Evolutionary conservation across 2,329 filamentous ascomycete genomes (phyloP).

Genomic region (Seiridium unicorne): DNA sequence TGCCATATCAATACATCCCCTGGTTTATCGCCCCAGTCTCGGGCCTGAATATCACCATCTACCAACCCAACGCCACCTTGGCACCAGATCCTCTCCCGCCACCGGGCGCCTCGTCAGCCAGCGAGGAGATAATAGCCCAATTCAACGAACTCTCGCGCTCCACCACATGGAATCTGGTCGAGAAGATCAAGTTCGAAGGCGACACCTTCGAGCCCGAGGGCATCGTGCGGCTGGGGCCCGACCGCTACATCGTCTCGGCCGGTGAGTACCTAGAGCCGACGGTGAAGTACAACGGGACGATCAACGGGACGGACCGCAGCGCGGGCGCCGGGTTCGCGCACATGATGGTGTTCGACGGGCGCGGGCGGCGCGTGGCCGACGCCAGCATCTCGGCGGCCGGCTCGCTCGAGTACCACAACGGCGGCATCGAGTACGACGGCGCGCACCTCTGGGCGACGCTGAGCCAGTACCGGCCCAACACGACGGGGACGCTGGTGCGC

Average conservation of each 20-base stretch:
- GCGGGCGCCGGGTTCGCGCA: slow-evolving; percentile 43
- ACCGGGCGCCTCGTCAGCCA: not conserved
- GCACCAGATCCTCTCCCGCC: not conserved
- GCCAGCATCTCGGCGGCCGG: not conserved
- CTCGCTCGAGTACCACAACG: not conserved
- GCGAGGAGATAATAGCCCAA: slow-evolving; percentile 30
- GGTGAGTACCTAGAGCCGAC: slow-evolving; percentile 41
- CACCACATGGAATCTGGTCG: slow-evolving; percentile 40
- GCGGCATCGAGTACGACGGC: not conserved
- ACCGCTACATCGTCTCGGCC: slow-evolving; percentile 43
- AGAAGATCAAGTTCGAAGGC: slow-evolving; percentile 39
- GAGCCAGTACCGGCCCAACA: not conserved
- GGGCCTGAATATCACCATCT: not conserved
- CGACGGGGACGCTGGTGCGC: not conserved
- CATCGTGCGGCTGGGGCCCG: slow-evolving; percentile 38
- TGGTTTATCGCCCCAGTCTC: not conserved
- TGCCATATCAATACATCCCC: not conserved
- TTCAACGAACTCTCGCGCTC: slow-evolving; percentile 34
- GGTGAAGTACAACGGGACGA: slow-evolving; percentile 26
- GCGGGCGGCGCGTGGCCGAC: not conserved
- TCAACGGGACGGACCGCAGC: slow-evolving; percentile 22
- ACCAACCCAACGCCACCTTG: not conserved
- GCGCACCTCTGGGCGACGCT: not conserved
- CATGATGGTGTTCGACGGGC: not conserved
- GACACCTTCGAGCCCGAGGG: slow-evolving; percentile 49